Evolutionary conservation across 441 rosid genomes (phyloP).

Genomic region (Brassica hybrid): DNA sequence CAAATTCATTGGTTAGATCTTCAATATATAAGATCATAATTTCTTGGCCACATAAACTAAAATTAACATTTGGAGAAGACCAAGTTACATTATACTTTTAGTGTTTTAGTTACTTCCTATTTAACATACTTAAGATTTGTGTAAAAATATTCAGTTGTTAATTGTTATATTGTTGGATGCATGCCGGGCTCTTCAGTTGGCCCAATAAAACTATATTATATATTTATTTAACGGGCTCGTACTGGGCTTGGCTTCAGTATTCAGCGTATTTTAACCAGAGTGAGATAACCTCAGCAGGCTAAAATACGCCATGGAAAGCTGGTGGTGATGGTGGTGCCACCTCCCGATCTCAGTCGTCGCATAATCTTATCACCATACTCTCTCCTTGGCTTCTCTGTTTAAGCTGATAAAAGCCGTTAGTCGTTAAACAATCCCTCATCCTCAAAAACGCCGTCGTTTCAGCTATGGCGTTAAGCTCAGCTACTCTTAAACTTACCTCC

Average conservation of each 20-base stretch:
- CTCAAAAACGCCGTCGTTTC: constrained; percentile 36
- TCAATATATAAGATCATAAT: constrained; percentile 8
- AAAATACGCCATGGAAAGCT: constrained; percentile 33
- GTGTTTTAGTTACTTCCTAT: background rate
- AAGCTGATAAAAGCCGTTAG: constrained; percentile 36
- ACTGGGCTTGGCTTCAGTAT: constrained; percentile 5
- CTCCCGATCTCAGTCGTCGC: constrained; percentile 32
- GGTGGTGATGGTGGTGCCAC: constrained; percentile 39
- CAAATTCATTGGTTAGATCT: constrained; percentile 22
- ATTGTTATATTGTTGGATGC: background rate
- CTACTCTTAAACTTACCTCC: constrained; percentile 37
- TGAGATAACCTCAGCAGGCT: constrained; percentile 19
- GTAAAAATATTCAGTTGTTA: background rate
- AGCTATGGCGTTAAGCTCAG: constrained; percentile 48
- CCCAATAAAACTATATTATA: constrained; percentile 18
- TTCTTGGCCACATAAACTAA: background rate
- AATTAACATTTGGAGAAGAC: background rate
- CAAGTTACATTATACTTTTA: background rate
- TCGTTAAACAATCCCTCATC: constrained; percentile 18
- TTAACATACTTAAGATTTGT: background rate
- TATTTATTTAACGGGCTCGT: constrained; percentile 12
- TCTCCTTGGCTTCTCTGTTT: constrained; percentile 20
- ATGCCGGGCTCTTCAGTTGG: background rate
- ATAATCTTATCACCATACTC: constrained; percentile 36
- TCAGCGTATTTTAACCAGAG: constrained; percentile 33